Evolutionary conservation across 2,329 filamentous ascomycete genomes (phyloP), one percentile per base, ranked within the genome.

Genomic region (Nigrospora osmanthi): DNA sequence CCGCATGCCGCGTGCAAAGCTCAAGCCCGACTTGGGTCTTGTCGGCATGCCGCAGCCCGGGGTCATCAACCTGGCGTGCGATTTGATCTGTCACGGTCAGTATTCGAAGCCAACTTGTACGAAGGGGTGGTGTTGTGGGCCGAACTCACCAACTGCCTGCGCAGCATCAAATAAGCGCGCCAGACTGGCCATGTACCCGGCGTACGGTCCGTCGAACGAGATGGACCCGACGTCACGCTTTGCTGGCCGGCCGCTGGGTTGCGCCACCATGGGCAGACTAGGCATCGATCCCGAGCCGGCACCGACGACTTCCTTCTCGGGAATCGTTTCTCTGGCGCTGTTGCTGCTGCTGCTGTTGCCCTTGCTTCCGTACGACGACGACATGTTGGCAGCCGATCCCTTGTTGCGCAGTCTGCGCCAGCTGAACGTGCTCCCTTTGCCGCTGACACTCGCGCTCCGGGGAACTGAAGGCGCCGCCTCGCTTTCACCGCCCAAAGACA

Each of bases 11-110:
- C 33, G 89, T 89, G 61, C 89, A 93, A 35, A 98, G 77, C 67
- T 98, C 93, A 32, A 98, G 78, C 11, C 93, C 93, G 43, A 98
- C 90, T 60, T 96, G 90, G 10, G 93, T 97, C 58, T 89, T 89
- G 55, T 90, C 91, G 15, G 89, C 89, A 65, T 93, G 88, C 54
- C 87, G 87, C 44, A 97, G 77, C 11, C 91, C 91, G 6, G 91
- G 91, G 60, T 97, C 91, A 61, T 96, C 91, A 39, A 96, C 89
- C 71, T 96, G 91, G 53, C 91, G 86, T 43, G 90, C 89, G 63
- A 97, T 91, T 80, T 94, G 88, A 72, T 96, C 89, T 95, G 19
- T 4, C 17, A 7, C 23, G 28, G 51, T 68, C 47, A 68, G 58
- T 35, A 44, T 40, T 15, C 7, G n/a, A 38, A 17, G 12, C 6